Percentiles rank a stretch among this genome's conserved stretches.
These are phyloP conservation scores for Ceratocystiopsis brevicomis DNA, from an alignment of 2,329 filamentous ascomycete genomes.

Conservation along the genomic window DNA sequence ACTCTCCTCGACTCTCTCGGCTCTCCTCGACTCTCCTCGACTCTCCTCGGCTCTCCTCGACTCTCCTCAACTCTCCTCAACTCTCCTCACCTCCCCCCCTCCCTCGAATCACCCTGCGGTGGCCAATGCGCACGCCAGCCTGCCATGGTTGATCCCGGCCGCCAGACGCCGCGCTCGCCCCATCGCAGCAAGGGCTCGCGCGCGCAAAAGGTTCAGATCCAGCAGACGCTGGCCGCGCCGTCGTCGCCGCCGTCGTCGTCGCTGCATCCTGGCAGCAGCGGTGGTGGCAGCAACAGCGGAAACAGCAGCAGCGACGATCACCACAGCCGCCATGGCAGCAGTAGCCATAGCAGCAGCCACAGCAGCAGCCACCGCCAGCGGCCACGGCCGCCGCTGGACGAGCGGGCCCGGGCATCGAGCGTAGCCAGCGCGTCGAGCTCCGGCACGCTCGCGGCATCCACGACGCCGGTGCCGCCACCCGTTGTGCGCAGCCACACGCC, in stretches of 20 bases:
- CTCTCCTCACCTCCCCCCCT: not conserved
- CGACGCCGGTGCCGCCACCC: conserved; percentile 17
- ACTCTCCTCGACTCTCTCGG: not conserved
- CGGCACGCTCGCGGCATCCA: not conserved
- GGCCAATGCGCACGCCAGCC: conserved; percentile 13
- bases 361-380: conserved; percentile 11
- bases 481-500: conserved; percentile 41
- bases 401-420: conserved; percentile 7
- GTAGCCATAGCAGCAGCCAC: not conserved
- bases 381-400: not conserved
- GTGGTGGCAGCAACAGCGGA: not conserved
- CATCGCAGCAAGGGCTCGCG: conserved; percentile 28
- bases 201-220: conserved; percentile 34
- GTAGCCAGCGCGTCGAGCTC: conserved; percentile 14
- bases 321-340: not conserved
- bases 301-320: conserved; percentile 12
- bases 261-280: too few species aligned
- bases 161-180: conserved; percentile 18
- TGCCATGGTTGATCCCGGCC: conserved; percentile 25
- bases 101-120: not conserved
- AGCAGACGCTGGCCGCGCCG: conserved; percentile 13
- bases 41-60: too few species aligned
- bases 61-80: not conserved
- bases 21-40: not conserved
- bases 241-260: too few species aligned